Conservation (phyloP, 192 early-diverging fungal genomes). For the Linnemannia schmuckeri region DNA sequence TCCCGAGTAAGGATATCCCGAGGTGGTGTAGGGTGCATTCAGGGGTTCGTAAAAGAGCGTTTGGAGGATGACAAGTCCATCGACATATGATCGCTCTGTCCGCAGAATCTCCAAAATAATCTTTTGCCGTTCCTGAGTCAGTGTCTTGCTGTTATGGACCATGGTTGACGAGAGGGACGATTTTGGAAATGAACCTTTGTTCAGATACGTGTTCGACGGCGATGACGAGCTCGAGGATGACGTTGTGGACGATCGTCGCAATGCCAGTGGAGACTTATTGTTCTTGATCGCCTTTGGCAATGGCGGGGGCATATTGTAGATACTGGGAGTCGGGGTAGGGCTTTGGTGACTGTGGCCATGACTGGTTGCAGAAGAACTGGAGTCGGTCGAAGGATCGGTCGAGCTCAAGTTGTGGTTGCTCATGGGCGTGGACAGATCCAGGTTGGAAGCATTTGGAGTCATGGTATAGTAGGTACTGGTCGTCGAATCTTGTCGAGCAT, state of each 20-base stretch:
- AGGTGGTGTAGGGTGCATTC: slow-evolving; percentile 23
- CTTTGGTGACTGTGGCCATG: background rate
- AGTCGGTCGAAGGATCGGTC: slow-evolving; percentile 3
- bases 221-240: slow-evolving; percentile 26
- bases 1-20: slow-evolving; percentile 23
- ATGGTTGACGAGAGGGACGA: slow-evolving; percentile 24
- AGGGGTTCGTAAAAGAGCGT: slow-evolving; percentile 44
- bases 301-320: slow-evolving; percentile 3
- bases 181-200: slow-evolving; percentile 33
- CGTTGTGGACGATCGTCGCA: slow-evolving; percentile 33
- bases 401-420: slow-evolving; percentile 10
- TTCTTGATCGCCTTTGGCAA: slow-evolving; percentile 28
- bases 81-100: slow-evolving; percentile 90
- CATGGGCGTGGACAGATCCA: slow-evolving; percentile 25
- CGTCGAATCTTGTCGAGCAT: slow-evolving; percentile 36
- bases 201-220: slow-evolving; percentile 18
- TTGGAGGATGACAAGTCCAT: slow-evolving; percentile 77
- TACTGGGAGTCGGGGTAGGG: background rate
- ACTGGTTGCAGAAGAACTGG: background rate
- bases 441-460: slow-evolving; percentile 44
- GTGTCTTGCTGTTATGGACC: slow-evolving; percentile 29
- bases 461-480: slow-evolving; percentile 35
- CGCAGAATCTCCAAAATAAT: slow-evolving; percentile 85
- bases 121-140: slow-evolving; percentile 64
- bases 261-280: slow-evolving; percentile 39